Percentiles rank a stretch among this genome's conserved stretches.
Conservation (phyloP, 768 basidiomycete species). For the Mycena polygramma region DNA sequence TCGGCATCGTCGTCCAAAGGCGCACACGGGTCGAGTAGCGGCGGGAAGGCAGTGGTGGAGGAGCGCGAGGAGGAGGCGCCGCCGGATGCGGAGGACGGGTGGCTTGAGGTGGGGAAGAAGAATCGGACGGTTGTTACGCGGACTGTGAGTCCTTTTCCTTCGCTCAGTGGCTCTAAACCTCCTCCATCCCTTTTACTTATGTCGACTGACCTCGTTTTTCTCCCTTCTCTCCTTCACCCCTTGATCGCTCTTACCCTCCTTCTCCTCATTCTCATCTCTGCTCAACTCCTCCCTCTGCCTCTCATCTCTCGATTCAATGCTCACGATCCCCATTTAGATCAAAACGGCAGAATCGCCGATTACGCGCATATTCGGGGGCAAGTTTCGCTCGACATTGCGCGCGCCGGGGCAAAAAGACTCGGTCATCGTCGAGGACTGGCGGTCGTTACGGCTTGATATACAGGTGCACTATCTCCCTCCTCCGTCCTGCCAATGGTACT, state of each 20-base stretch:
- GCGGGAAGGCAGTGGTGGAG: conserved; percentile 47
- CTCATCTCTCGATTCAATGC: background rate
- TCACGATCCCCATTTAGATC: conserved; percentile 57
- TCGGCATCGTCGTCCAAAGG: conserved; percentile 20
- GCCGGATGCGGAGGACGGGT: conserved; percentile 71
- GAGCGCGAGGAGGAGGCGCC: conserved; percentile 59
- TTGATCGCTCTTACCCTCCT: too few relatives aligned
- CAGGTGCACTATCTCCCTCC: conserved; percentile 60
- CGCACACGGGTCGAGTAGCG: background rate
- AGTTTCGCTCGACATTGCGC: conserved; percentile 86
- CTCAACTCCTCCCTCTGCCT: too few relatives aligned
- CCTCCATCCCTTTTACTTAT: too few relatives aligned
- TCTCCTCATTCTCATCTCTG: too few relatives aligned
- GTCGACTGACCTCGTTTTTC: too few relatives aligned
- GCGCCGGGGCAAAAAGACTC: conserved; percentile 89
- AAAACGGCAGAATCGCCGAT: conserved; percentile 89
- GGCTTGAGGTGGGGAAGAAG: conserved; percentile 94
- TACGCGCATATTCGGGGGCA: conserved; percentile 93
- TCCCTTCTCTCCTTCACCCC: too few relatives aligned
- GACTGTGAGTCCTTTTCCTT: conserved; percentile 64
- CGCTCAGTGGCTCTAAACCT: background rate
- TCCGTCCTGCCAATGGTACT: background rate
- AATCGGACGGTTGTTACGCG: conserved; percentile 86
- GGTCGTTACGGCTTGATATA: conserved; percentile 90
- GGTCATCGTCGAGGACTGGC: conserved; percentile 92